Percentiles rank a stretch among this genome's conserved stretches.
Evolutionary conservation across 352 stramenopile genomes (phyloP).

Genomic region (Pythium utonaiense): DNA sequence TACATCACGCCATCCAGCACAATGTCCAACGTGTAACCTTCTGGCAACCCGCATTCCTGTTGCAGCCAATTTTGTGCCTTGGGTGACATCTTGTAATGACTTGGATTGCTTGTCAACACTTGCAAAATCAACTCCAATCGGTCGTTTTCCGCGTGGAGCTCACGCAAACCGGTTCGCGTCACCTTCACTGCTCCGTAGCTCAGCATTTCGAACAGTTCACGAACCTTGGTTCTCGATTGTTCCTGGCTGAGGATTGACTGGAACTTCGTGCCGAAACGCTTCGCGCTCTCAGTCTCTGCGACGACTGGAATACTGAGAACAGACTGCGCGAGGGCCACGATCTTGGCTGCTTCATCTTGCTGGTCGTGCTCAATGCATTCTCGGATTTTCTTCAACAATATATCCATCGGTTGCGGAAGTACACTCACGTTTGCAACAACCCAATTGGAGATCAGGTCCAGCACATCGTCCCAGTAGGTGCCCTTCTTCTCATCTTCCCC

Average conservation of each 20-base stretch:
- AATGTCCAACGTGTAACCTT: constrained; percentile 10
- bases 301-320: constrained; percentile 35
- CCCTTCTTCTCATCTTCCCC: not conserved
- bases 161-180: constrained; percentile 28
- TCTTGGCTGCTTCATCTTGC: constrained; percentile 21
- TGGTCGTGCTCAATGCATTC: constrained; percentile 28
- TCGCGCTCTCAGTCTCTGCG: constrained; percentile 6
- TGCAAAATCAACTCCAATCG: constrained; percentile 43
- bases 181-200: constrained; percentile 54
- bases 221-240: constrained; percentile 6
- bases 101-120: constrained; percentile 63
- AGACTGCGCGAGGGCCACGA: constrained; percentile 18
- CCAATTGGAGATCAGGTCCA: constrained; percentile 55
- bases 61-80: constrained; percentile 44
- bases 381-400: constrained; percentile 34
- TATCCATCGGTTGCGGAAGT: constrained; percentile 38
- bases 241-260: constrained; percentile 8
- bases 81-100: constrained; percentile 49
- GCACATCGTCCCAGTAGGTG: constrained; percentile 20
- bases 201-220: constrained; percentile 48
- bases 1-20: constrained; percentile 49
- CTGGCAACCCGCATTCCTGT: constrained; percentile 5
- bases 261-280: constrained; percentile 3
- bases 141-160: constrained; percentile 11
- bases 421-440: constrained; percentile 40